These are phyloP conservation scores for Fusarium equiseti DNA, from an alignment of 2,329 filamentous ascomycete genomes.

Conservation along the genomic window DNA sequence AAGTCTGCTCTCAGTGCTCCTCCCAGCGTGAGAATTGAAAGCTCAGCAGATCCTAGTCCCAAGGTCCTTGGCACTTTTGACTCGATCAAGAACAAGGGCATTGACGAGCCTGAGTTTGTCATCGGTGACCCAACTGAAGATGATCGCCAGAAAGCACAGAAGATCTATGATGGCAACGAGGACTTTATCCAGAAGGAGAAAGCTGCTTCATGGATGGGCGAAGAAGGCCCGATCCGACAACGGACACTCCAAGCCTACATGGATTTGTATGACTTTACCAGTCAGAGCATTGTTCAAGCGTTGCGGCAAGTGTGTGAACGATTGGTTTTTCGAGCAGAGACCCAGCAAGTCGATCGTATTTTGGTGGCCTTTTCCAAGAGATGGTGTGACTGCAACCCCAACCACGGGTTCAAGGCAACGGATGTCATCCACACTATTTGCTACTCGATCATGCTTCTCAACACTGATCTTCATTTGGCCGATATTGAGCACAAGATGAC, in stretches of 20 bases:
- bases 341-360: constrained; percentile 96
- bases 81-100: constrained; percentile 54
- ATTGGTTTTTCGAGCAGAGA: constrained; percentile 88
- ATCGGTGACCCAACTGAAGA: constrained; percentile 72
- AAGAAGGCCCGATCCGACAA: constrained; percentile 71
- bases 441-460: constrained; percentile 94
- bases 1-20: constrained; percentile 58
- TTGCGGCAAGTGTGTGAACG: constrained; percentile 85
- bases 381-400: constrained; percentile 94
- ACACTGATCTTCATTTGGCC: constrained; percentile 94
- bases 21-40: constrained; percentile 61
- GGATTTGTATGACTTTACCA: constrained; percentile 88
- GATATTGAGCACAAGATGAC: constrained; percentile 99
- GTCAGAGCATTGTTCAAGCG: constrained; percentile 81
- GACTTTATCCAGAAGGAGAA: constrained; percentile 82
- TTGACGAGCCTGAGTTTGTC: constrained; percentile 70
- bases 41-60: constrained; percentile 54
- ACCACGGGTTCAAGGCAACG: constrained; percentile 89
- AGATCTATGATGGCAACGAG: constrained; percentile 87
- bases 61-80: constrained; percentile 52
- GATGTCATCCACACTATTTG: constrained; percentile 97
- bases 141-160: constrained; percentile 81
- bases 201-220: constrained; percentile 90
- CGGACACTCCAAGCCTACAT: constrained; percentile 82
- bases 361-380: constrained; percentile 87